Evolutionary conservation across 1,139 yeast species (phyloP).

Genomic region (Candida sojae): DNA sequence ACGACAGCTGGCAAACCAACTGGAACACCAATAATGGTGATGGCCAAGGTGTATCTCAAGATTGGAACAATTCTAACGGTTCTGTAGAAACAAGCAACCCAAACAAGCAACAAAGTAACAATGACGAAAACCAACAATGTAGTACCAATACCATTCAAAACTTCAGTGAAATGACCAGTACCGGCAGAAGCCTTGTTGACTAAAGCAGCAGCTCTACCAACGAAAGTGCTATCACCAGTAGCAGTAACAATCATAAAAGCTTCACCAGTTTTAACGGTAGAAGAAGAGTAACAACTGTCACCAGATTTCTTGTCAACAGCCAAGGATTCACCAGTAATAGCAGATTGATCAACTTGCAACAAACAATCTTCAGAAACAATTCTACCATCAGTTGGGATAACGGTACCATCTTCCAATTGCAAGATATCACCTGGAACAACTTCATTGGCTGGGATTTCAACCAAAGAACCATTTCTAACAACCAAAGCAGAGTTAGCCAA

Average conservation of each 20-base stretch:
- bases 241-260: conserved; percentile 94
- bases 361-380: conserved; percentile 84
- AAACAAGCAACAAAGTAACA: conserved; percentile 82
- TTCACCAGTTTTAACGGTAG: conserved; percentile 97
- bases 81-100: conserved; percentile 96
- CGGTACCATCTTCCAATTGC: conserved; percentile 92
- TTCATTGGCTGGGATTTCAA: conserved; percentile 77
- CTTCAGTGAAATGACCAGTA: conserved; percentile 96
- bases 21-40: conserved; percentile 99
- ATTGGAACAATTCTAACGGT: conserved; percentile 84
- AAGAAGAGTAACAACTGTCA: conserved; percentile 89
- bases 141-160: conserved; percentile 96
- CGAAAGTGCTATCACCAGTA: conserved; percentile 91
- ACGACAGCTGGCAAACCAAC: conserved; percentile 99
- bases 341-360: conserved; percentile 95
- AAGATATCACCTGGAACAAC: conserved; percentile 93
- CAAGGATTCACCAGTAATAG: conserved; percentile 96
- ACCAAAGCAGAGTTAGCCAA: conserved; percentile 86
- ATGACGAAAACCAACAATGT: conserved; percentile 87
- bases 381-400: conserved; percentile 95
- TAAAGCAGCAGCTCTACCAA: conserved; percentile 96
- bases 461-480: conserved; percentile 78
- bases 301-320: conserved; percentile 93
- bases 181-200: conserved; percentile 96
- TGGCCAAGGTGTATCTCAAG: conserved; percentile 92